Percentiles rank a stretch among this genome's conserved stretches.
Evolutionary conservation across 1,284 basidiomycete species (phyloP).

Genomic region (Trichosporon asahii): DNA sequence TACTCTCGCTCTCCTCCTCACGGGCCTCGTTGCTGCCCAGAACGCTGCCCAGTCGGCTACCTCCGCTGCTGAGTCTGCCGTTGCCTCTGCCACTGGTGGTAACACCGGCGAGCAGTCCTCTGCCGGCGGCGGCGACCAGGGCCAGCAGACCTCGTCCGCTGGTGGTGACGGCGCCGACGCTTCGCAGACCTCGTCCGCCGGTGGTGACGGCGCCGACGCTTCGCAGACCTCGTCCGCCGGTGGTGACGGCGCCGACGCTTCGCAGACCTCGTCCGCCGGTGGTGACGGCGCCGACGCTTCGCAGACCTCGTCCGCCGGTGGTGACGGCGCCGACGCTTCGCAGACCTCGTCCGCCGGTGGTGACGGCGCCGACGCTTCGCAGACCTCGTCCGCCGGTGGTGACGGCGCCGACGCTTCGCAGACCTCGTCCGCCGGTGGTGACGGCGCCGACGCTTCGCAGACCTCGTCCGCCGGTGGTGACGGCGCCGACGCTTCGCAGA

Average conservation of each 20-base stretch:
- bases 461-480: background rate
- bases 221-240: background rate
- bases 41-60: background rate
- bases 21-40: slow-evolving; percentile 6
- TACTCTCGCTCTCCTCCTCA: background rate
- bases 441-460: no score
- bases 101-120: background rate
- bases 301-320: no score
- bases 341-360: no score
- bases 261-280: background rate
- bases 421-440: background rate
- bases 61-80: background rate
- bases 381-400: no score
- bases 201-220: no score
- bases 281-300: background rate
- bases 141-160: no score
- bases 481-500: background rate
- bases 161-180: background rate
- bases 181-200: background rate
- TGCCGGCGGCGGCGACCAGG: background rate
- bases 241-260: background rate
- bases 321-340: background rate
- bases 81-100: background rate
- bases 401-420: background rate
- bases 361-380: background rate